Base-by-base conservation (phyloP, 192 early-diverging fungal genomes). In the Coemansia sp. region DNA sequence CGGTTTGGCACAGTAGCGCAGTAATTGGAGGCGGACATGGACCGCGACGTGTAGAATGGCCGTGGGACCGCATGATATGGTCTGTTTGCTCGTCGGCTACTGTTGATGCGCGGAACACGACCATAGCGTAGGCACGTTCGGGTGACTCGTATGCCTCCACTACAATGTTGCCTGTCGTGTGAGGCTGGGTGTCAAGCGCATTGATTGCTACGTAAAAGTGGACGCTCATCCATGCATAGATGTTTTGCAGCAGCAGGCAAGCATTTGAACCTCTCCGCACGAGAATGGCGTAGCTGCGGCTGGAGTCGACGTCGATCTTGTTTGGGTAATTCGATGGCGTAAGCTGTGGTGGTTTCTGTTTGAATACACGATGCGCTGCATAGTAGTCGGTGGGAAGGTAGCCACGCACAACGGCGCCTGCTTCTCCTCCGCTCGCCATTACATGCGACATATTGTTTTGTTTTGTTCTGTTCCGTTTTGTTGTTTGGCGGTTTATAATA, bases 151-250 rank as follows among this genome's bases (percentile, higher is more conserved):
- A 80, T 8, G 78, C 78, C 34, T 80, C 78, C 4, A 80, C 46
- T 7, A 57, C 78, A 3, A 80, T 33, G 43, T 79, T 79, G 3
- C 66, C 70, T 0, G 70, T 78, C 1, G 35, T 16, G 5, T 2
- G 28, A 4, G 1, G 12, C 6, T 37, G 25, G 21, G 6, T 0
- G 28, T 1, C 34, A 2, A 18, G n/a, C 20, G 12, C 35, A 45
- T 58, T 51, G 0, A 80, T 58, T 5, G 45, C 18, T 30, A 80
- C 48, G 30, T 80, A 80, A 3, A 71, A 61, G 31, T 80, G 77
- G 12, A 68, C 63, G 53, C 68, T 67, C 77, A 80, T 80, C 78
- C 78, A 80, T 30, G 67, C 52, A 28, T 68, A 75, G 2, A 45
- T 31, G 18, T 29, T 28, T 3, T 55, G 58, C 21, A 59, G 37